Evolutionary conservation across 2,329 filamentous ascomycete genomes (phyloP), one percentile per base, ranked within the genome.

Genomic region (Neoascochyta sp.): DNA sequence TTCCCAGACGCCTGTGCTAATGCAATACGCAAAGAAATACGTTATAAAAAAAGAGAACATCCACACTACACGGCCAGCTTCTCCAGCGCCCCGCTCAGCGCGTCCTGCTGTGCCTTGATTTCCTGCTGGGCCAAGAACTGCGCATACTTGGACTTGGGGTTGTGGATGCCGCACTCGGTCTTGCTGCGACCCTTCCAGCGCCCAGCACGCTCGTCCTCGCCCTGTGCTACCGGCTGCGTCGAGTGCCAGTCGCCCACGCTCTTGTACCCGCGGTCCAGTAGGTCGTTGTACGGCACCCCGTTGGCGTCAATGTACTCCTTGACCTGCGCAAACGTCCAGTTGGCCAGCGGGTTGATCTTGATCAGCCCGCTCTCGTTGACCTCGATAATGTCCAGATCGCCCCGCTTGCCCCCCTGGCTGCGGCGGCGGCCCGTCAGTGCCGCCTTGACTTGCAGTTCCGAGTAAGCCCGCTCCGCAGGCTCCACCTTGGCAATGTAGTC

Each of bases 161-260:
- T 96, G 78, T 98, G 92, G 59, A 98, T 96, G 26, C 92, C 92
- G 64, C 92, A 98, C 71, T 98, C 92, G 10, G 88, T 93, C 81
- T 98, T 98, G 55, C 75, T 70, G 65, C 88, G 84, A 41, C 92
- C 92, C 76, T 95, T 95, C 92, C 92, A 98, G 49, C 92, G 82
- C 36, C 92, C 92, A 7, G 92, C 84, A 29, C 92, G 83, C 77
- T 98, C 92, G 55, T 96, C 92, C 68, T 98, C 92, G 45, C 86
- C 86, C 36, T 90, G 87, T 43, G 75, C 80, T 39, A 96, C 88
- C 9, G 92, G 89, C 44, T 71, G 83, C 4, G 92, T 98, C 28
- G 88, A 95, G 74, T 98, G 92, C 86, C 89, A 96, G 73, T 98
- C 92, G 41, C 92, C 92, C 42, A 98, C 76, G 45, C 87, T 95